Base-by-base conservation (phyloP, 2,329 filamentous ascomycete genomes). In the Falciphora oryzae region DNA sequence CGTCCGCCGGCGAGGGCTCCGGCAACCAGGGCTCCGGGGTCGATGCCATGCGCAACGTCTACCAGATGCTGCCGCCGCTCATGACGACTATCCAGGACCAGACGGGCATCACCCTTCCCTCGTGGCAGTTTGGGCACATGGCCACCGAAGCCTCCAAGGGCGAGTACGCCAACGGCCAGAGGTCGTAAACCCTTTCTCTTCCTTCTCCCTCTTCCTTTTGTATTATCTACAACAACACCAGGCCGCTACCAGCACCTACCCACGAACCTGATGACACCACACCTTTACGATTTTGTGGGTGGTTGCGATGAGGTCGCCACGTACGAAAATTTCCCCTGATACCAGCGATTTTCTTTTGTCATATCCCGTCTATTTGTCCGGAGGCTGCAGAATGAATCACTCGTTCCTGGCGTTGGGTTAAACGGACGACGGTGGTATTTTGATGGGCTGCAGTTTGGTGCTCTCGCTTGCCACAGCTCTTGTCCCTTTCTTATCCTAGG, bases 21-120 rank as follows among this genome's bases (percentile, higher is more conserved):
- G 77, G 73, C 18, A 79, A 76, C n/a, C 78, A 73, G 57, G 77
- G 75, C 31, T 75, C 75, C 57, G 74, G 76, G 57, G 79, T 84
- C 64, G 88, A 91, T 65, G 83, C 89, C 4, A 89, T 95, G 77
- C 83, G 91, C 68, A 93, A 94, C 70, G 83, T 96, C 53, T 93
- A 95, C 78, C 92, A 95, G 80, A 90, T 88, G 74, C 79, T 96
- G 67, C 92, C 92, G 50, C 92, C 92, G 6, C 81, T 96, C 27
- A 88, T 96, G 78, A 87, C 84, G 13, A 96, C 92, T 0, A 94
- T 96, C 71, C 89, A 95, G 70, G 92, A 96, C 66, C 92, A 96
- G 80, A 96, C 92, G 0, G 92, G 92, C 0, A 93, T 96, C 71
- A 83, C 84, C 1, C 86, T 93, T 8, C 92, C 92, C 1, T 85